phyloP scores from a whole-genome alignment of 768 basidiomycete genomes.

The Pulveroboletus sp. region DNA sequence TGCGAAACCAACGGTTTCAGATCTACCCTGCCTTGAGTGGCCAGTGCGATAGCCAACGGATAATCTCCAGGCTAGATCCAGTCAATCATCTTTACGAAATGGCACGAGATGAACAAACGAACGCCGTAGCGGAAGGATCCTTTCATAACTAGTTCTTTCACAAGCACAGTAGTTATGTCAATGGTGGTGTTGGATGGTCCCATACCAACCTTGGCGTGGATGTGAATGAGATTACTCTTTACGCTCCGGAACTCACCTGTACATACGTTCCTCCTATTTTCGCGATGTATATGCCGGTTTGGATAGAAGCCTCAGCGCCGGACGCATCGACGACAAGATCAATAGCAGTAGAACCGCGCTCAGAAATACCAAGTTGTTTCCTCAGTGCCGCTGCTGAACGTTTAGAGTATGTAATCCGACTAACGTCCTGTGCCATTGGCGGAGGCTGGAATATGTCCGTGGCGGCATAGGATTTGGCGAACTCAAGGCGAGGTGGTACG shows the following conservation, averaged over 20 bases:
- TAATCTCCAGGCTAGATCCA: constrained; percentile 73
- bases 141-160: constrained; percentile 78
- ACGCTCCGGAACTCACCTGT: constrained; percentile 41
- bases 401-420: constrained; percentile 65
- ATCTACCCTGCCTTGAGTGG: constrained; percentile 77
- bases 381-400: constrained; percentile 70
- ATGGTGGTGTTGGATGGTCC: constrained; percentile 74
- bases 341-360: constrained; percentile 66
- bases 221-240: neutral
- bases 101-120: constrained; percentile 22
- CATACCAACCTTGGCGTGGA: constrained; percentile 68
- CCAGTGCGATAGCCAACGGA: constrained; percentile 80
- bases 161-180: constrained; percentile 65
- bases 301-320: constrained; percentile 90
- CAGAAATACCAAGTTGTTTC: constrained; percentile 60
- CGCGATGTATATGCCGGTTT: constrained; percentile 75
- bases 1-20: constrained; percentile 89
- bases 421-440: constrained; percentile 59
- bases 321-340: constrained; percentile 91
- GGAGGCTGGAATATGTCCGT: constrained; percentile 72
- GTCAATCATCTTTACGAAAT: constrained; percentile 1
- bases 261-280: constrained; percentile 75
- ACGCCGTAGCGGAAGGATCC: constrained; percentile 94
- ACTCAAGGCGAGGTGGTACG: constrained; percentile 70
- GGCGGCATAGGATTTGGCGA: constrained; percentile 83